Evolutionary conservation across 768 basidiomycete species (phyloP), one percentile per base, ranked within the genome.

Genomic region (Tubosaeta sp.): DNA sequence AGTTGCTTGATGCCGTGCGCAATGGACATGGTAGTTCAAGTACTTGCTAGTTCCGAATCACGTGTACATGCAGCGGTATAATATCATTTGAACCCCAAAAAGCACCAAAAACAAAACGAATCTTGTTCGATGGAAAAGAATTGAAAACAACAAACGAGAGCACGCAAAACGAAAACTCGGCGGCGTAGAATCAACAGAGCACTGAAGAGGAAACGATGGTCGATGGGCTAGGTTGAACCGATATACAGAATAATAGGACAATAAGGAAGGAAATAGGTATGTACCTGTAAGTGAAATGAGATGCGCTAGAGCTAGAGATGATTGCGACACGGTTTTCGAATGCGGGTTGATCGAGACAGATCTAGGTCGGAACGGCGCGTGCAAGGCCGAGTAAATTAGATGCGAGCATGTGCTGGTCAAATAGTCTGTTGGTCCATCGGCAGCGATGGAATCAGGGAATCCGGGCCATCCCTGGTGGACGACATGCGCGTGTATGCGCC

Each of bases 1-100:
- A 92, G 71, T 4, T 76, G 81, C 49, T 80, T 82, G 57, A 94
- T 83, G 43, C 86, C 88, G 61, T 91, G 90, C 17, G 77, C 73
- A 49, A 88, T 64, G 47, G 79, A 66, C 65, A 66, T 65, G 54
- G 43, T 57, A 14, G 52, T 39, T 32, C 19, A 17, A 38, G 42
- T 46, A 11, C 19, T 22, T 22, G 22, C 22, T 17, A 34, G 45
- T 25, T 55, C 48, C 57, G 43, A 57, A 58, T 59, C 58, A 59
- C 58, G 54, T 59, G 58, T 48, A 48, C 49, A 46, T 33, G 44
- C 22, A 38, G 25, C 11, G 29, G 14, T 56, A 46, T 58, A 54
- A 22, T 22, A 22, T 22, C 22, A 22, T 22, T 52, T 48, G 17
- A 37, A 43, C 42, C 34, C 52, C 42, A 60, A 53, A 16, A 54